Percentiles rank a stretch among this genome's conserved stretches.
Evolutionary conservation across 2,329 filamentous ascomycete species (phyloP).

Genomic region (Fusarium pseudocircinatum): DNA sequence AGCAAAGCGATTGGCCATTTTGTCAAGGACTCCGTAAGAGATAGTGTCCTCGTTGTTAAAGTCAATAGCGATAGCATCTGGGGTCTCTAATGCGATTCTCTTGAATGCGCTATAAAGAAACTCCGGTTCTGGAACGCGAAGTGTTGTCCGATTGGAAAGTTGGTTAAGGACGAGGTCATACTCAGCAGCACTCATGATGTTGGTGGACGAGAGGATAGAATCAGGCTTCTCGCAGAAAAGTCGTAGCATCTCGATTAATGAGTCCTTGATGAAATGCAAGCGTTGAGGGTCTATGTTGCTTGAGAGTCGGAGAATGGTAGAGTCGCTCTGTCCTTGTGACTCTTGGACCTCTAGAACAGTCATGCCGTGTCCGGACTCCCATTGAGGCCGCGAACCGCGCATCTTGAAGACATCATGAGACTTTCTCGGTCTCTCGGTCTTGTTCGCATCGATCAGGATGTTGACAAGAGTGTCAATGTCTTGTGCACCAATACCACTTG

Average conservation of each 20-base stretch:
- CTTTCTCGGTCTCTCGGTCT: not conserved
- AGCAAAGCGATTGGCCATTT: not conserved
- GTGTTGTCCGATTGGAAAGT: not conserved
- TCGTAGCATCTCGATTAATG: not conserved
- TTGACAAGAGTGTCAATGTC: constrained; percentile 33
- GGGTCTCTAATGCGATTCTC: not conserved
- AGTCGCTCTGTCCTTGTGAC: not conserved
- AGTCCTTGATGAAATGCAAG: constrained; percentile 2
- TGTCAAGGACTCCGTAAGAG: not conserved
- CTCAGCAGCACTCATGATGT: not conserved
- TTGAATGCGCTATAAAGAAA: constrained; percentile 8
- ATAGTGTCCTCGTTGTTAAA: not conserved
- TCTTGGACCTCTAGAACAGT: constrained; percentile 7
- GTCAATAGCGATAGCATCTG: constrained; percentile 2
- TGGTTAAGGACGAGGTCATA: not conserved
- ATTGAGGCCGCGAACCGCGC: constrained; percentile 1
- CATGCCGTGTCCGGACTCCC: constrained; percentile 1
- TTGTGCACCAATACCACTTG: not conserved
- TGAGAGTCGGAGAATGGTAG: not conserved
- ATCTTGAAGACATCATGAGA: not conserved
- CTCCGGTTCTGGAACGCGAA: not conserved
- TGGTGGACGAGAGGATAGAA: not conserved
- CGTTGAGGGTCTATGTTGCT: constrained; percentile 11
- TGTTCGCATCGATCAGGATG: not conserved
- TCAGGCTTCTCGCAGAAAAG: not conserved